phyloP scores from a whole-genome alignment of 805 yeast genomes.

The Lipomyces yamadae region DNA sequence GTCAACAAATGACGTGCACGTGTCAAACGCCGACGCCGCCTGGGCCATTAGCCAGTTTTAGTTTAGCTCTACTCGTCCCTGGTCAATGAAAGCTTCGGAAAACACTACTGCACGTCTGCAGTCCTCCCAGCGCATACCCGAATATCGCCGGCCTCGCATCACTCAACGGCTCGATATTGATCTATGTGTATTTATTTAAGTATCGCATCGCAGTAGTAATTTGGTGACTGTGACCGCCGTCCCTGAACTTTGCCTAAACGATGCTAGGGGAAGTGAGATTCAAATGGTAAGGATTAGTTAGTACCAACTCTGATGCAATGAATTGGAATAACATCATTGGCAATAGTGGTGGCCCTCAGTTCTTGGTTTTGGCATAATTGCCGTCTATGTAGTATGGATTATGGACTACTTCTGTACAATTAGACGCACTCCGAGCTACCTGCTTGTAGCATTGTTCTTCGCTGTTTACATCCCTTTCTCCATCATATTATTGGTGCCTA shows the following conservation, averaged over 20 bases:
- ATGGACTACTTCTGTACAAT: slow-evolving; percentile 49
- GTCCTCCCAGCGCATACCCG: no score
- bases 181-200: background rate
- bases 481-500: slow-evolving; percentile 72
- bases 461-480: slow-evolving; percentile 78
- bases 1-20: background rate
- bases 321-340: background rate
- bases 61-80: no score
- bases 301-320: background rate
- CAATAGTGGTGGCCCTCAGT: slow-evolving; percentile 27
- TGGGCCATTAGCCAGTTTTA: background rate
- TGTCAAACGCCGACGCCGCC: background rate
- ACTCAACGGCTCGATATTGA: no score
- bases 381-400: slow-evolving; percentile 45
- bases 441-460: slow-evolving; percentile 55
- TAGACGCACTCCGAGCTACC: slow-evolving; percentile 49
- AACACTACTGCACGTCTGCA: no score
- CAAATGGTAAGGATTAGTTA: background rate
- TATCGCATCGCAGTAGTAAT: background rate
- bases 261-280: background rate
- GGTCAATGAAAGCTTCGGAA: no score
- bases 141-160: no score
- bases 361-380: slow-evolving; percentile 42
- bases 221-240: background rate
- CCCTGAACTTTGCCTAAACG: background rate